Evolutionary conservation across 495 filamentous ascomycete genomes (phyloP).

Genomic region (Podospora australis): DNA sequence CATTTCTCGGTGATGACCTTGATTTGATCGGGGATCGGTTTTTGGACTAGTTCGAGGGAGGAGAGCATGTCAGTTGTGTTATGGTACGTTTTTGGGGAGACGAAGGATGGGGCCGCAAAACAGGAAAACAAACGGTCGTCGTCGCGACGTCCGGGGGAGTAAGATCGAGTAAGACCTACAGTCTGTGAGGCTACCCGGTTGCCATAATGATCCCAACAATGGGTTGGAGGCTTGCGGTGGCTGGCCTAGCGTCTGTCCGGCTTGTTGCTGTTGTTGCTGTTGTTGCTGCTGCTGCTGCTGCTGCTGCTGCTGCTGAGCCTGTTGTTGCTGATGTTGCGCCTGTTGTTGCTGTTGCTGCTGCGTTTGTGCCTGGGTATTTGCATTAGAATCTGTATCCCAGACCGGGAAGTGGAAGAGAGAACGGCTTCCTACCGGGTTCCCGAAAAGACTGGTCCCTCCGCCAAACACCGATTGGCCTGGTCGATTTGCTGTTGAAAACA

Average conservation of each 20-base stretch:
- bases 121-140: not conserved
- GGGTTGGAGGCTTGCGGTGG: conserved; percentile 25
- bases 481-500: conserved; percentile 15
- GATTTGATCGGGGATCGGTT: conserved; percentile 81
- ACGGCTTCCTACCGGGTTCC: conserved; percentile 17
- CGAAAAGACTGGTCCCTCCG: conserved; percentile 20
- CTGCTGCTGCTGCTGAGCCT: conserved; percentile 22
- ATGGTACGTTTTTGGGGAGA: not conserved
- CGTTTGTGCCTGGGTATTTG: conserved; percentile 20
- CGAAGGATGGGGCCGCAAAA: not conserved
- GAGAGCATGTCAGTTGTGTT: conserved; percentile 11
- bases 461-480: conserved; percentile 23
- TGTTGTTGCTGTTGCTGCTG: conserved; percentile 27
- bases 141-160: not conserved
- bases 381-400: conserved; percentile 4
- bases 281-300: conserved; percentile 29
- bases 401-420: not conserved
- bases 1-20: conserved; percentile 73
- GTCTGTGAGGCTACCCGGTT: conserved; percentile 37
- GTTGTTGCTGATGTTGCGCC: too few relatives aligned
- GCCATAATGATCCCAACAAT: conserved; percentile 41
- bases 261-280: conserved; percentile 26
- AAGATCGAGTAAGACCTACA: conserved; percentile 26
- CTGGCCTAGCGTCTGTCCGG: conserved; percentile 24
- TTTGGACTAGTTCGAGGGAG: conserved; percentile 49